Conservation (phyloP, 1,139 yeast genomes). For the Wickerhamomyces sp. region DNA sequence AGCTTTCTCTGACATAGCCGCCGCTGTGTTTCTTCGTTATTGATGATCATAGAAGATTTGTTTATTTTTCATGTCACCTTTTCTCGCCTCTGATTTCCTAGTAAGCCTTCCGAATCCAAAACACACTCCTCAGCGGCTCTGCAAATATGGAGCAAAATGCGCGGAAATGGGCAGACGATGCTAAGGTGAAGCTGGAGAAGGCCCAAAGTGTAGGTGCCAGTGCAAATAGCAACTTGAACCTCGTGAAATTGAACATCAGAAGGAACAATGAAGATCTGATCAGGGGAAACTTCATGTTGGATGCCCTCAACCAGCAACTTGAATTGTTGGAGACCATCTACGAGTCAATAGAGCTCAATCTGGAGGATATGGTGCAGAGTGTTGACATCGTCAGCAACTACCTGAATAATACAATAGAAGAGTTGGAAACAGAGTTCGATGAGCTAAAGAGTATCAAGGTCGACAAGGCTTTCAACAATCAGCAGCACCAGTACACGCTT, state of each 20-base stretch:
- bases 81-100: too few relatives aligned
- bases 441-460: constrained; percentile 27
- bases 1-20: too few relatives aligned
- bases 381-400: constrained; percentile 22
- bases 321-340: constrained; percentile 28
- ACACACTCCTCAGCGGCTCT: too few relatives aligned
- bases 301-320: constrained; percentile 30
- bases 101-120: too few relatives aligned
- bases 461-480: constrained; percentile 23
- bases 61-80: too few relatives aligned
- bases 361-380: constrained; percentile 24
- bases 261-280: constrained; percentile 24
- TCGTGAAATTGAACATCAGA: constrained; percentile 16
- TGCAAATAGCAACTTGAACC: constrained; percentile 26
- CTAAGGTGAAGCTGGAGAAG: constrained; percentile 28
- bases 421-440: constrained; percentile 27
- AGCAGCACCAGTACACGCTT: constrained; percentile 23
- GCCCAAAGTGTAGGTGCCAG: constrained; percentile 33
- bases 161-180: constrained; percentile 28
- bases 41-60: too few relatives aligned
- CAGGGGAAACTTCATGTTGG: constrained; percentile 27
- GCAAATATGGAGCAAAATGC: constrained; percentile 13
- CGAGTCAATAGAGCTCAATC: constrained; percentile 25
- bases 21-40: too few relatives aligned
- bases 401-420: constrained; percentile 26